Percentiles rank a stretch among this genome's conserved stretches.
phyloP scores from a whole-genome alignment of 192 early-diverging fungal genomes.

The Linnemannia hyalina region DNA sequence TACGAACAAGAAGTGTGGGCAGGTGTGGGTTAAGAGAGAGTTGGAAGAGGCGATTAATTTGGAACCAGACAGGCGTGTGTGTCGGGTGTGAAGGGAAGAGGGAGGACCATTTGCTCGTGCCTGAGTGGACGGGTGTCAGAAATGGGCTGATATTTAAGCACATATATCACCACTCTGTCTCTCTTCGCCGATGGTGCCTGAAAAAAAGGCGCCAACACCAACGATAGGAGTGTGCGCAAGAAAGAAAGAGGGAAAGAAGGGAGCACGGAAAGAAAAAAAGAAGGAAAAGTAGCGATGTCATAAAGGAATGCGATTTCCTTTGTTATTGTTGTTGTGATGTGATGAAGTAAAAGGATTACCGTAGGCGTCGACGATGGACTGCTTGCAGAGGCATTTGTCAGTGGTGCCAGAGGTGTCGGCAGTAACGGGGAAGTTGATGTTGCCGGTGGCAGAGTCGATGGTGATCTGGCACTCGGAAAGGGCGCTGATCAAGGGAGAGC shows the following conservation, averaged over 20 bases:
- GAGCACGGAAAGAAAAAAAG: too few relatives aligned
- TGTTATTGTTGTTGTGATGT: not conserved
- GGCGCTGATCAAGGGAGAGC: slow-evolving; percentile 28
- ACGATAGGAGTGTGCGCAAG: not conserved
- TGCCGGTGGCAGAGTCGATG: slow-evolving; percentile 35
- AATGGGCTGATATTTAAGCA: not conserved
- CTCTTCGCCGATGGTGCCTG: not conserved
- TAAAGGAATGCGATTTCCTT: not conserved
- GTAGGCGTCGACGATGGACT: slow-evolving; percentile 40
- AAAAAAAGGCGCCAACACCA: not conserved
- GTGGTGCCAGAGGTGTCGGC: slow-evolving; percentile 24
- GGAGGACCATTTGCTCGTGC: not conserved
- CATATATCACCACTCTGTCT: not conserved
- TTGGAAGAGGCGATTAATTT: not conserved
- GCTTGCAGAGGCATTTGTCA: slow-evolving; percentile 57
- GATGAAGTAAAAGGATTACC: slow-evolving; percentile 14
- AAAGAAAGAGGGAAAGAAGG: not conserved
- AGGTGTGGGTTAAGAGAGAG: not conserved
- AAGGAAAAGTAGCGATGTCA: not conserved
- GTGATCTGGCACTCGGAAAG: slow-evolving; percentile 41
- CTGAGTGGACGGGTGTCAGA: not conserved
- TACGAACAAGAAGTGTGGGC: too few relatives aligned
- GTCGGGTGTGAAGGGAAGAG: too few relatives aligned
- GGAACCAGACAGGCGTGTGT: not conserved
- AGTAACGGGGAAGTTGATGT: slow-evolving; percentile 49